Evolutionary conservation across 345 rosid species (phyloP).

Genomic region (Syzygium grande): DNA sequence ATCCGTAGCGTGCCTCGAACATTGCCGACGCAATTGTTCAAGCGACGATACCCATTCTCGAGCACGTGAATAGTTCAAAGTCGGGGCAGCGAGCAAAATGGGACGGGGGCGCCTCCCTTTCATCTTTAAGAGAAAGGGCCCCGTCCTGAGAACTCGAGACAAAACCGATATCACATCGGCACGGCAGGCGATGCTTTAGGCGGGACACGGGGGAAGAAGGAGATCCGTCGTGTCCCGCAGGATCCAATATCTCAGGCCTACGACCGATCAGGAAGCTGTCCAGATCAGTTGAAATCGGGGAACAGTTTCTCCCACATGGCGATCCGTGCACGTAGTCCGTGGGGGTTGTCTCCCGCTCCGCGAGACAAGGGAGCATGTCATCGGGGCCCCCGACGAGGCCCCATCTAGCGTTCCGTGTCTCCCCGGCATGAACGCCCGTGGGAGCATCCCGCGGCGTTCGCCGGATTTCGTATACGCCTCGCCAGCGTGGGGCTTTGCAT

Average conservation of each 20-base stretch:
- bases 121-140: neutral
- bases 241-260: neutral
- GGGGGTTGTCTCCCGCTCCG: neutral
- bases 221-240: neutral
- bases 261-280: neutral
- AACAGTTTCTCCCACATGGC: conserved; percentile 2
- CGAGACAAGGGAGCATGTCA: neutral
- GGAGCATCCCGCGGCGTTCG: neutral
- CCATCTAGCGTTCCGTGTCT: neutral
- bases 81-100: accelerated
- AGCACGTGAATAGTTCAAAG: neutral
- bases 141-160: too few species aligned
- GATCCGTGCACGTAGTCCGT: conserved; percentile 9
- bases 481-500: neutral
- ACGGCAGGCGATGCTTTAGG: neutral
- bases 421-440: neutral
- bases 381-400: neutral
- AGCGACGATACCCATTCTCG: neutral
- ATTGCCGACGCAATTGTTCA: neutral
- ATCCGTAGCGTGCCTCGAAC: neutral
- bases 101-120: neutral
- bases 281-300: neutral
- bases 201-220: too few species aligned
- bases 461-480: neutral
- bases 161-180: neutral